Evolutionary conservation across 2,329 filamentous ascomycete species (phyloP).

Genomic region (Alternaria solani): DNA sequence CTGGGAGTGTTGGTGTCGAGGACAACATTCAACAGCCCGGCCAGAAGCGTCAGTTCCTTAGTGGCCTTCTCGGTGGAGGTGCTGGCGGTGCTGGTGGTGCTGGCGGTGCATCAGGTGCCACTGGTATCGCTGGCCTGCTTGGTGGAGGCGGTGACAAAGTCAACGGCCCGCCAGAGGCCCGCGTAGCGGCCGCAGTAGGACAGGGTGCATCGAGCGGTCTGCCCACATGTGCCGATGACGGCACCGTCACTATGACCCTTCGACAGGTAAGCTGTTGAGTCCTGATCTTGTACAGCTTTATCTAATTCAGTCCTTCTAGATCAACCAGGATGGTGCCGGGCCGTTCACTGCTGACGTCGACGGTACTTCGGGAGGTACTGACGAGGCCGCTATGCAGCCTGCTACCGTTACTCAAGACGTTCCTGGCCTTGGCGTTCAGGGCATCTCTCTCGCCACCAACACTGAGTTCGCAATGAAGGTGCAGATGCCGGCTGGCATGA

Average conservation of each 20-base stretch:
- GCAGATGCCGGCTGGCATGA: constrained; percentile 73
- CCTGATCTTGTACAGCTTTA: not conserved
- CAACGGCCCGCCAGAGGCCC: constrained; percentile 59
- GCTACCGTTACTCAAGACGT: constrained; percentile 69
- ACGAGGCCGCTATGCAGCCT: constrained; percentile 66
- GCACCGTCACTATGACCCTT: constrained; percentile 69
- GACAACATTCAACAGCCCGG: constrained; percentile 37
- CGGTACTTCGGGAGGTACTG: constrained; percentile 69
- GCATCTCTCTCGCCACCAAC: constrained; percentile 65
- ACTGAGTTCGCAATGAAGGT: constrained; percentile 71
- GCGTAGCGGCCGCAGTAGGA: constrained; percentile 64
- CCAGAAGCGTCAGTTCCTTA: constrained; percentile 44
- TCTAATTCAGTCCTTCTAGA: constrained; percentile 21
- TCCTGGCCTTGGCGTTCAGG: constrained; percentile 64
- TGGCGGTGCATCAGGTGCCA: constrained; percentile 35
- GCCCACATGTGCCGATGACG: constrained; percentile 68
- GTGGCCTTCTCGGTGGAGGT: constrained; percentile 46
- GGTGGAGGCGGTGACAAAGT: constrained; percentile 58
- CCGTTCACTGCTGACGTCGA: constrained; percentile 69
- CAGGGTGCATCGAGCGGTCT: constrained; percentile 63
- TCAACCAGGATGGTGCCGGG: constrained; percentile 76
- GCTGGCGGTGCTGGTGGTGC: constrained; percentile 31
- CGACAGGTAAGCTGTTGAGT: constrained; percentile 57
- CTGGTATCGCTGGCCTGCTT: constrained; percentile 41
- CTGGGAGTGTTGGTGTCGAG: constrained; percentile 42